These are phyloP conservation scores for Tolypocladium album DNA, from an alignment of 2,329 filamentous ascomycete genomes.

Conservation along the genomic window DNA sequence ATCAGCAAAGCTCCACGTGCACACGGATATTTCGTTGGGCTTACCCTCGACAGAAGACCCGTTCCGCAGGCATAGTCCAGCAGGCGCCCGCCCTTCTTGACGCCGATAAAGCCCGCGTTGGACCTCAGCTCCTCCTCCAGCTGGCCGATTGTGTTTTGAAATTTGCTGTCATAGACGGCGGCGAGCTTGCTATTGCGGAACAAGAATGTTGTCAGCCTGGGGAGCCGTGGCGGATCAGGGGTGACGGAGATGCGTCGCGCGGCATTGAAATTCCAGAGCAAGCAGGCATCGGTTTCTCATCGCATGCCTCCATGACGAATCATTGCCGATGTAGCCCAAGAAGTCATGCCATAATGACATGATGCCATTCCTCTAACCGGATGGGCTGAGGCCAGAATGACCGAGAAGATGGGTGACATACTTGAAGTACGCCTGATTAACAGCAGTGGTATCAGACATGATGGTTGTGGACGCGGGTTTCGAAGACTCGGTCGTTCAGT, in stretches of 20 bases:
- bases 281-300: too few relatives aligned
- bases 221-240: neutral
- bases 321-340: neutral
- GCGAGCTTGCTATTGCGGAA: slow-evolving; percentile 15
- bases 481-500: neutral
- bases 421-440: slow-evolving; percentile 33
- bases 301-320: neutral
- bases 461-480: neutral
- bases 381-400: too few relatives aligned
- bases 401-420: slow-evolving; percentile 13
- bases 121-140: slow-evolving; percentile 43
- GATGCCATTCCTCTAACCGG: neutral
- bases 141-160: slow-evolving; percentile 38
- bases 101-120: slow-evolving; percentile 50
- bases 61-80: slow-evolving; percentile 72
- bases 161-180: slow-evolving; percentile 35
- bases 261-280: neutral
- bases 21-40: slow-evolving; percentile 7
- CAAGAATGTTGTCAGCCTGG: neutral
- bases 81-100: slow-evolving; percentile 36
- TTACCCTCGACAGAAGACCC: slow-evolving; percentile 52
- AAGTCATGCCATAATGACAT: neutral
- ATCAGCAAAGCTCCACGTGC: neutral
- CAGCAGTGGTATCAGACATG: slow-evolving; percentile 20
- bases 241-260: neutral